Base-by-base conservation (phyloP, 441 rosid species). In the Biscutella laevigata region DNA sequence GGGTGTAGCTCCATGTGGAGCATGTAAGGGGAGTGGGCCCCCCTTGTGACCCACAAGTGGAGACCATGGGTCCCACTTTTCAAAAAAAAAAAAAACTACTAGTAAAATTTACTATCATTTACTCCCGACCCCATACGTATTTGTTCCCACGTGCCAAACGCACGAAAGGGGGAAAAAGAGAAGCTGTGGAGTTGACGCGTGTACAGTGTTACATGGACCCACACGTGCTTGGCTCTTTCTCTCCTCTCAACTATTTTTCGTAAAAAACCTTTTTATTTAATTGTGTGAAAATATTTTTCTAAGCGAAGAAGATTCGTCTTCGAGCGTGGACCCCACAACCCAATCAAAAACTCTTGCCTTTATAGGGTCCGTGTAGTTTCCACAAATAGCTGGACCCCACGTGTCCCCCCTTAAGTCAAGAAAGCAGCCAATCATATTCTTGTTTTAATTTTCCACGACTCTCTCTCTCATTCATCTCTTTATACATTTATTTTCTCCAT, bases 381-480 rank as follows among this genome's bases (percentile, higher is more conserved):
- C 62, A 56, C 62, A 56, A 56, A 64, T 57, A 57, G 48, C 0
- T 12, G 64, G 70, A 48, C 29, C 70, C 59, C 70, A 65, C 64
- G 59, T 65, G 70, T 43, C 49, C n/a, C 43, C 34, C 59, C 29
- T 26, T 50, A 58, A 58, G 70, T 65, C 70, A 65, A 65, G 48
- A 57, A 65, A 57, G 69, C 69, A 65, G 55, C 70, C 64, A 58
- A 65, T 65, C 54, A 54, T 51, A n/a, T 14, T 42, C 57, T 58
- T 65, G 49, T 51, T 22, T 28, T 60, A 58, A 43, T 58, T 43
- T 66, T 44, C 65, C 64, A 66, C 70, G 65, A 7, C 69, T 64
- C 70, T 50, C 37, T 28, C 35, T 30, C 37, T 42, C 47, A 15
- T n/a, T n/a, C n/a, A n/a, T n/a, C n/a, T 60, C 60, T 66, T 65